Percentiles rank a stretch among this genome's conserved stretches.
Evolutionary conservation across 805 yeast species (phyloP).

Genomic region (Suhomyces vadensis): DNA sequence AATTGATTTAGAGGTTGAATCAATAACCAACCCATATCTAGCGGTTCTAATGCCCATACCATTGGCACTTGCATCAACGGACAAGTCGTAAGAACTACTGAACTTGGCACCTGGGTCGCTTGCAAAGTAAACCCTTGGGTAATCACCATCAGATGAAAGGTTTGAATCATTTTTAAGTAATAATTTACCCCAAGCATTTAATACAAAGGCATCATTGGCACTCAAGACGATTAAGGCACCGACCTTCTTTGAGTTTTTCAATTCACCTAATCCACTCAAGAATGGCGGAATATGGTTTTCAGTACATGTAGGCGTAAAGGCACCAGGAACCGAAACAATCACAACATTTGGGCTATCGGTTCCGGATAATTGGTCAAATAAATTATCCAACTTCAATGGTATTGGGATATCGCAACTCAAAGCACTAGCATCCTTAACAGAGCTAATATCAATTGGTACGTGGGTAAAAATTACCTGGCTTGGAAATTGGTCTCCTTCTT

Average conservation of each 20-base stretch:
- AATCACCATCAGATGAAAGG: constrained; percentile 8
- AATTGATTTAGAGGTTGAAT: constrained; percentile 26
- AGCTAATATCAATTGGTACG: constrained; percentile 37
- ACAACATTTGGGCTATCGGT: constrained; percentile 27
- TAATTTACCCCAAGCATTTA: constrained; percentile 47
- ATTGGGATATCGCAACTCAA: constrained; percentile 39
- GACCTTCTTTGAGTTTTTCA: constrained; percentile 31
- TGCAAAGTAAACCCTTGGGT: constrained; percentile 37
- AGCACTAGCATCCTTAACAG: constrained; percentile 24
- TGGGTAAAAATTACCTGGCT: constrained; percentile 33
- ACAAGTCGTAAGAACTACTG: constrained; percentile 28
- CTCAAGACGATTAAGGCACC: constrained; percentile 37
- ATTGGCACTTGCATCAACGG: constrained; percentile 35
- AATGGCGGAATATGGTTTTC: constrained; percentile 45
- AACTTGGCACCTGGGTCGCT: constrained; percentile 41
- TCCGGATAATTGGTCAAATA: constrained; percentile 22
- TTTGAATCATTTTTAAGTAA: constrained; percentile 27
- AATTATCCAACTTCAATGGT: constrained; percentile 33
- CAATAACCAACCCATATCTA: constrained; percentile 41
- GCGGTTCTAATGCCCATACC: constrained; percentile 43
- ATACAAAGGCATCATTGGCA: constrained; percentile 45
- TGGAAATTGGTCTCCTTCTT: constrained; percentile 38
- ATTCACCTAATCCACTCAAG: constrained; percentile 28
- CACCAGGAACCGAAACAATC: constrained; percentile 45
- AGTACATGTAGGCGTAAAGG: constrained; percentile 48